phyloP scores from a whole-genome alignment of 176 grass and related monocot species.

The Carex parvula region DNA sequence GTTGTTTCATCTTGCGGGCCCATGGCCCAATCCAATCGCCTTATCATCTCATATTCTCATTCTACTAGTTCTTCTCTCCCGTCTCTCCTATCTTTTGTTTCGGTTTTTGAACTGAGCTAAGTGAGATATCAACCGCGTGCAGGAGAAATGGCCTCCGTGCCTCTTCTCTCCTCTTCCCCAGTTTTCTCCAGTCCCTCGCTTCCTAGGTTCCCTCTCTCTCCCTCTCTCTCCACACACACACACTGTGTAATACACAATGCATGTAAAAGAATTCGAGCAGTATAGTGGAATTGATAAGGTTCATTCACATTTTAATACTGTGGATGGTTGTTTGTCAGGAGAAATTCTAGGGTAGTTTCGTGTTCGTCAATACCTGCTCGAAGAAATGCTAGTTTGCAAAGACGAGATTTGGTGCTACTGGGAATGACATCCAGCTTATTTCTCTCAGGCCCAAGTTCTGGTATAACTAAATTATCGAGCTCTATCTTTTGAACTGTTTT shows the following conservation, averaged over 20 bases:
- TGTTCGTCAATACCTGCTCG: slow-evolving; percentile 27
- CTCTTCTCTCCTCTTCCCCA: slow-evolving; percentile 40
- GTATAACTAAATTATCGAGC: slow-evolving; percentile 20
- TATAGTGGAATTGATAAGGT: not conserved
- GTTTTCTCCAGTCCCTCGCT: slow-evolving; percentile 13
- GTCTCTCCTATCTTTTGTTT: not conserved
- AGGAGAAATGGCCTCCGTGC: slow-evolving; percentile 13
- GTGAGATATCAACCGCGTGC: slow-evolving; percentile 8
- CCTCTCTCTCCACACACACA: not conserved
- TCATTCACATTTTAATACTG: not conserved
- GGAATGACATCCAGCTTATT: slow-evolving; percentile 47
- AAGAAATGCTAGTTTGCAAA: slow-evolving; percentile 32
- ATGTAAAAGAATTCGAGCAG: not conserved
- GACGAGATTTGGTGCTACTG: slow-evolving; percentile 63
- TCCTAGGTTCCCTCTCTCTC: slow-evolving; percentile 13
- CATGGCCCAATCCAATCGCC: not conserved
- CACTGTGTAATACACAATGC: too few species aligned
- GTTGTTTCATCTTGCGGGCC: not conserved
- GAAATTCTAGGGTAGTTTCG: slow-evolving; percentile 27
- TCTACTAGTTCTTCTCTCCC: not conserved
- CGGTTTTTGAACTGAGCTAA: not conserved
- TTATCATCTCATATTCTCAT: not conserved
- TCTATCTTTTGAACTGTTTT: not conserved
- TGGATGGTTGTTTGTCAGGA: slow-evolving; percentile 1
- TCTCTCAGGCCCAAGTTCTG: slow-evolving; percentile 40